phyloP scores from a whole-genome alignment of 352 stramenopile genomes.

The Phytophthora europaea region DNA sequence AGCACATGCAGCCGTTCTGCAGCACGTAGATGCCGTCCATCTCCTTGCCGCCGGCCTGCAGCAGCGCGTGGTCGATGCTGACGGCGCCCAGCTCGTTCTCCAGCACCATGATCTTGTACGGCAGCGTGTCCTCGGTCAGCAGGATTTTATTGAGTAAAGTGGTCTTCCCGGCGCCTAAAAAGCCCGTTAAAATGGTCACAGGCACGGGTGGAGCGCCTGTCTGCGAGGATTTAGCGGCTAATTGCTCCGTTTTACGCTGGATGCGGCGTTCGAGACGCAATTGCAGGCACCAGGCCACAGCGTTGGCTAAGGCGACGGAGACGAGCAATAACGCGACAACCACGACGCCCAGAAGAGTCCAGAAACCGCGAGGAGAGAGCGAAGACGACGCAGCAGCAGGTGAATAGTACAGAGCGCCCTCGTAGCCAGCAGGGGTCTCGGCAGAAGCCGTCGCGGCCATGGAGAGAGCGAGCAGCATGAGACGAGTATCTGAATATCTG shows the following conservation, averaged over 20 bases:
- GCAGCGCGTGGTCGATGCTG: constrained; percentile 75
- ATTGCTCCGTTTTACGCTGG: constrained; percentile 59
- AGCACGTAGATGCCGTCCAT: constrained; percentile 96
- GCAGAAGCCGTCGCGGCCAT: constrained; percentile 7
- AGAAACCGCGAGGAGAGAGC: constrained; percentile 33
- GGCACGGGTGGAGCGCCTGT: constrained; percentile 47
- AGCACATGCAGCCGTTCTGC: constrained; percentile 99
- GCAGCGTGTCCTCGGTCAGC: constrained; percentile 74
- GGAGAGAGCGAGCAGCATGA: constrained; percentile 15
- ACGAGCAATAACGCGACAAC: constrained; percentile 49
- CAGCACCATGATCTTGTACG: constrained; percentile 96
- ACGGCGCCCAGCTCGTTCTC: constrained; percentile 87
- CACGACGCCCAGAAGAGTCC: constrained; percentile 41
- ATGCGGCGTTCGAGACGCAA: constrained; percentile 71
- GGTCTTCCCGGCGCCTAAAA: constrained; percentile 96
- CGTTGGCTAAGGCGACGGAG: constrained; percentile 69
- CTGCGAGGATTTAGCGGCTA: constrained; percentile 37
- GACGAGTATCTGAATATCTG: constrained; percentile 2
- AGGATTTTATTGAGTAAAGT: constrained; percentile 98
- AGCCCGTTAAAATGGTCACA: constrained; percentile 96
- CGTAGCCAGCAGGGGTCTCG: not conserved
- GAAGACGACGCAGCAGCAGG: constrained; percentile 8
- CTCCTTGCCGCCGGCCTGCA: constrained; percentile 45
- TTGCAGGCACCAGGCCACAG: constrained; percentile 72
- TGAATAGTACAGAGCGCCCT: constrained; percentile 7